Evolutionary conservation across 176 grass and related monocot genomes (phyloP).

Genomic region (Oryza australiensis): DNA sequence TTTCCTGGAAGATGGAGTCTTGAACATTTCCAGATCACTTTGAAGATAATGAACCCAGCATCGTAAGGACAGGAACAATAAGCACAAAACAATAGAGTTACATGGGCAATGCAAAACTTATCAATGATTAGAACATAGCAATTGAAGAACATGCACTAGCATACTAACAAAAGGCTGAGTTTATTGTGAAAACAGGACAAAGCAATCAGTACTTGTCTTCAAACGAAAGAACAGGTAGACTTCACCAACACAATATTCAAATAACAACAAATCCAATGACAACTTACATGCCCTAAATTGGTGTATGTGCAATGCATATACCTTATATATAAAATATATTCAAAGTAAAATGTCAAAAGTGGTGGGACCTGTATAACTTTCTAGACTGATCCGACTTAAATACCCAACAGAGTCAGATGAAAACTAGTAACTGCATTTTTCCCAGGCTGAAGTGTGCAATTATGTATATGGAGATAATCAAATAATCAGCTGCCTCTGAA

Average conservation of each 20-base stretch:
- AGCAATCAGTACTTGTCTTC: constrained; percentile 4
- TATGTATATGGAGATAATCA: neutral
- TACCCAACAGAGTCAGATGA: neutral
- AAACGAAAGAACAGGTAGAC: neutral
- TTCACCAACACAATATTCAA: constrained; percentile 17
- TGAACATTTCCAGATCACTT: neutral
- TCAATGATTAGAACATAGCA: neutral
- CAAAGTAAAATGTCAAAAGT: neutral
- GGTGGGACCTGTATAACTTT: neutral
- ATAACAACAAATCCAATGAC: constrained; percentile 9
- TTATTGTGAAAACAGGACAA: neutral
- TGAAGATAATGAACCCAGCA: constrained; percentile 4
- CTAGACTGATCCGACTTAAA: neutral
- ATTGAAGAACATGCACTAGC: neutral
- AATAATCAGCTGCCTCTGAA: constrained; percentile 8
- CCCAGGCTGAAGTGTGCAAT: neutral
- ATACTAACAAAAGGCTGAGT: neutral
- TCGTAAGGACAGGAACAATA: neutral
- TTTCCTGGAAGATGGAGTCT: no score
- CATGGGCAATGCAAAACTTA: neutral
- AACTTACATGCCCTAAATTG: constrained; percentile 1
- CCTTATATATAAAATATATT: neutral
- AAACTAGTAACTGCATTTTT: neutral
- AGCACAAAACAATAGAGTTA: neutral
- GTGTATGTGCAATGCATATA: neutral